phyloP scores from a whole-genome alignment of 768 basidiomycete genomes.

The Mycena floridula region DNA sequence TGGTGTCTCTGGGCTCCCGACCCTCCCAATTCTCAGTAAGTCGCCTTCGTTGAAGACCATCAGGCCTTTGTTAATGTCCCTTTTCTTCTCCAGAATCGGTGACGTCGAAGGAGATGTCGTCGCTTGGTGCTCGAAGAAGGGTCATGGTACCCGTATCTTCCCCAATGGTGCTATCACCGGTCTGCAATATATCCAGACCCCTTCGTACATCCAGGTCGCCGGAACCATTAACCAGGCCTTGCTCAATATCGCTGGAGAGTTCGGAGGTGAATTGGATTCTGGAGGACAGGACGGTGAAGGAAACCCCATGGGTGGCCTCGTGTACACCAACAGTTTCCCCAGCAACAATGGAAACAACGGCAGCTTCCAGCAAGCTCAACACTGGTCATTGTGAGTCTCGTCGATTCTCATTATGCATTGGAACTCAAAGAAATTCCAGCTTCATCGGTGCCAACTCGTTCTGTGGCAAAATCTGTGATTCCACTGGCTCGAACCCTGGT shows the following conservation, averaged over 20 bases:
- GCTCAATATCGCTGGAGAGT: conserved; percentile 47
- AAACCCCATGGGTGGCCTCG: conserved; percentile 71
- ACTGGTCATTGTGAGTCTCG: no score
- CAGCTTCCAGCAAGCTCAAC: conserved; percentile 43
- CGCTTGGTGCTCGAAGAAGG: conserved; percentile 63
- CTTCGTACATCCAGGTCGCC: conserved; percentile 47
- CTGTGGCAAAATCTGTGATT: conserved; percentile 73
- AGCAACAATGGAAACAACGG: conserved; percentile 25
- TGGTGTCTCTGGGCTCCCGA: conserved; percentile 56
- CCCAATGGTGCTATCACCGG: conserved; percentile 49
- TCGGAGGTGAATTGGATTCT: conserved; percentile 67
- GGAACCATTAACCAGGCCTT: conserved; percentile 53
- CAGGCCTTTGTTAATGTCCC: no score
- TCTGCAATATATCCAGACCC: conserved; percentile 49
- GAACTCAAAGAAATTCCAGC: conserved; percentile 29
- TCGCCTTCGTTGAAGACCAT: no score
- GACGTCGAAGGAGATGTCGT: conserved; percentile 58
- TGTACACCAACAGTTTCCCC: conserved; percentile 55
- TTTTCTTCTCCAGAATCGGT: conserved; percentile 42
- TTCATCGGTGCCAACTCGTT: conserved; percentile 64
- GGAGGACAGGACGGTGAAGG: conserved; percentile 62
- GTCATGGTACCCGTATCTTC: conserved; percentile 59
- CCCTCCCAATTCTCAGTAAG: conserved; percentile 33
- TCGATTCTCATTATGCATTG: no score
- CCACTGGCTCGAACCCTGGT: conserved; percentile 52